Conservation (phyloP, 768 basidiomycete species). For the Dendrothele bispora region DNA sequence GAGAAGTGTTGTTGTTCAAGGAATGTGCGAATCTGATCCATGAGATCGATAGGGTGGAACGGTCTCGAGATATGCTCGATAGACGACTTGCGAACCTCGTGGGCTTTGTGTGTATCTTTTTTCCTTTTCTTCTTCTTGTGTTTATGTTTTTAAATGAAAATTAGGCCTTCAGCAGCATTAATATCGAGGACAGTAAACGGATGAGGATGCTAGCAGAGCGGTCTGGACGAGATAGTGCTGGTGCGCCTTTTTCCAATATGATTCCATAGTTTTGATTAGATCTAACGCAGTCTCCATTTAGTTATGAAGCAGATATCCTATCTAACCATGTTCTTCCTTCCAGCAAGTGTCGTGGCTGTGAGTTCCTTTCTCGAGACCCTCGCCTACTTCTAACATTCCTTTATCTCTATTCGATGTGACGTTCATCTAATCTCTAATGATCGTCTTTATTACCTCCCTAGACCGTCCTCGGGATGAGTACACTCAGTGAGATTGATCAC, state of each 20-base stretch:
- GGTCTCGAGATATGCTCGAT: conserved; percentile 38
- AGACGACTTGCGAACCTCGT: conserved; percentile 50
- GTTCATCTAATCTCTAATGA: too few relatives aligned
- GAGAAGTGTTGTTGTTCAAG: conserved; percentile 29
- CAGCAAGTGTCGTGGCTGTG: conserved; percentile 50
- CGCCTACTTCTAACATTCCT: neutral
- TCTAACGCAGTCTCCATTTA: conserved; percentile 10
- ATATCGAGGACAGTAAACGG: conserved; percentile 44
- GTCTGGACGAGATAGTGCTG: conserved; percentile 42
- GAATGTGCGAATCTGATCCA: conserved; percentile 48
- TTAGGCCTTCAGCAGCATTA: conserved; percentile 48
- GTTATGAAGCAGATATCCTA: conserved; percentile 59
- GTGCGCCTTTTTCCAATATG: conserved; percentile 19
- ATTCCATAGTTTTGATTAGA: neutral
- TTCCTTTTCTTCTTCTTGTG: too few relatives aligned
- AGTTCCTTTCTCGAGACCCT: too few relatives aligned
- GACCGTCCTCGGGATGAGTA: conserved; percentile 60
- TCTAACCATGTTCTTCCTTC: conserved; percentile 62
- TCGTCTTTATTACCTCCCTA: too few relatives aligned
- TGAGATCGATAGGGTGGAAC: conserved; percentile 51
- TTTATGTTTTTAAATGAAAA: neutral
- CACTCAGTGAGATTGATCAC: conserved; percentile 36
- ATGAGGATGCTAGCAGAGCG: conserved; percentile 42
- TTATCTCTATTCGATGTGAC: neutral
- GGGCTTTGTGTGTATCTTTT: too few relatives aligned